Evolutionary conservation across 192 early-diverging fungal species (phyloP).

Genomic region (Jimgerdemannia lactiflua): DNA sequence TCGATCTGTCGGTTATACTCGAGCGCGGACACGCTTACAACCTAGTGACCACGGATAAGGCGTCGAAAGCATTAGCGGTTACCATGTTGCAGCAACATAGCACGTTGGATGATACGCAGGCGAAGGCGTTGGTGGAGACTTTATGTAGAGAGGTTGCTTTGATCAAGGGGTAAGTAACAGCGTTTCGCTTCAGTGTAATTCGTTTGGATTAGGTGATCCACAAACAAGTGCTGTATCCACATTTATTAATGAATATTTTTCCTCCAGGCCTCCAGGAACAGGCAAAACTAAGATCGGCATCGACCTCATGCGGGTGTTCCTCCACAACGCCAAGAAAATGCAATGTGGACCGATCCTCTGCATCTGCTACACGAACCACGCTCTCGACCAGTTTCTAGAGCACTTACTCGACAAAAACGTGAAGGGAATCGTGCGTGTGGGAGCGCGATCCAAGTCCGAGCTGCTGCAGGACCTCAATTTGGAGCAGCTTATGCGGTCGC

Average conservation of each 20-base stretch:
- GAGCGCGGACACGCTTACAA: neutral
- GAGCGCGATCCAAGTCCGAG: constrained; percentile 47
- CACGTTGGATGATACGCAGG: constrained; percentile 49
- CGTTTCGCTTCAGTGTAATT: too few relatives aligned
- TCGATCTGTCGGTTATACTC: constrained; percentile 23
- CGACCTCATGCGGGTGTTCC: constrained; percentile 38
- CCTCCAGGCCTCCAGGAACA: constrained; percentile 47
- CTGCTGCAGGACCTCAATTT: constrained; percentile 27
- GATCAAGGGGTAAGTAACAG: constrained; percentile 44
- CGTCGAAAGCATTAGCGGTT: neutral
- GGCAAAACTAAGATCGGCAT: constrained; percentile 58
- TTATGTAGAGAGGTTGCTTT: constrained; percentile 45
- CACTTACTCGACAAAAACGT: constrained; percentile 39
- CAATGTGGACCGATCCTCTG: constrained; percentile 37
- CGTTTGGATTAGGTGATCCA: too few relatives aligned
- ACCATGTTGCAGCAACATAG: constrained; percentile 10
- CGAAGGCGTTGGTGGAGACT: constrained; percentile 40
- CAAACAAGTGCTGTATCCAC: too few relatives aligned
- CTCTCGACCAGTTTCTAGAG: constrained; percentile 35
- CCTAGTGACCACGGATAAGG: neutral
- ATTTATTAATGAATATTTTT: too few relatives aligned
- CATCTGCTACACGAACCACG: constrained; percentile 60
- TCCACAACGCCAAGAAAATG: constrained; percentile 26
- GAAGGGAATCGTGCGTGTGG: constrained; percentile 39
- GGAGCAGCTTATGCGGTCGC: constrained; percentile 30